Evolutionary conservation across 2,329 filamentous ascomycete species (phyloP).

Genomic region (Colletotrichum acutatum): DNA sequence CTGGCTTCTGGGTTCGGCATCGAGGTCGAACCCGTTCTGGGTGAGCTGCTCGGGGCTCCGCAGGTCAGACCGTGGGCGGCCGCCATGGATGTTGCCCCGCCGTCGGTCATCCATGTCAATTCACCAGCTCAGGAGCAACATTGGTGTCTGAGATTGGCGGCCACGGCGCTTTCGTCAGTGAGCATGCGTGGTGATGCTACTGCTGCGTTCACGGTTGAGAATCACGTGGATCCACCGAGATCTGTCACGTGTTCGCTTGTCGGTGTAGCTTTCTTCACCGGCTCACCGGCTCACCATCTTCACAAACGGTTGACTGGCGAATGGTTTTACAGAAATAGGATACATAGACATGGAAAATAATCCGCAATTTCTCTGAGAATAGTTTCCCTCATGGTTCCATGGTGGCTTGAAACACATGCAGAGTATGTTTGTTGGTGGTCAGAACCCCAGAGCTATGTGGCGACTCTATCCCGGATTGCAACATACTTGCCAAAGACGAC

Average conservation of each 20-base stretch:
- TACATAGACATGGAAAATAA: neutral
- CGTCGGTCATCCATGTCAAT: conserved; percentile 19
- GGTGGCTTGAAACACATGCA: neutral
- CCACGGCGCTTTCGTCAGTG: neutral
- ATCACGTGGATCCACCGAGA: conserved; percentile 4
- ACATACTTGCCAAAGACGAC: conserved; percentile 1
- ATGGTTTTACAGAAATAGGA: neutral
- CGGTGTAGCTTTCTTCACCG: conserved; percentile 24
- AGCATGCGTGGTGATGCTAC: conserved; percentile 1
- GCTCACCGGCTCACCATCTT: conserved; percentile 28
- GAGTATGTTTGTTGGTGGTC: neutral
- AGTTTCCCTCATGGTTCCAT: neutral
- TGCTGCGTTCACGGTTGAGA: neutral
- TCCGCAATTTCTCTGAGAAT: neutral
- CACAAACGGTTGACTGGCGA: neutral
- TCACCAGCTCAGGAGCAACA: neutral
- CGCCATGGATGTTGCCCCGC: conserved; percentile 6
- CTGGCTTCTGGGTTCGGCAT: conserved; percentile 1
- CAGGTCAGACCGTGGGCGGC: conserved; percentile 10
- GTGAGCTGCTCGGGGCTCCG: conserved; percentile 17
- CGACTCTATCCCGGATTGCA: neutral
- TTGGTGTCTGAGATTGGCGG: neutral
- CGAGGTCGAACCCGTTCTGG: conserved; percentile 7
- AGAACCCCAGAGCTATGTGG: neutral
- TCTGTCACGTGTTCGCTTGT: conserved; percentile 32